A percentile compares a stretch with the other conserved stretches of the same genome.
phyloP scores from a whole-genome alignment of 139 green algal species.

The Haematococcus sp. region DNA sequence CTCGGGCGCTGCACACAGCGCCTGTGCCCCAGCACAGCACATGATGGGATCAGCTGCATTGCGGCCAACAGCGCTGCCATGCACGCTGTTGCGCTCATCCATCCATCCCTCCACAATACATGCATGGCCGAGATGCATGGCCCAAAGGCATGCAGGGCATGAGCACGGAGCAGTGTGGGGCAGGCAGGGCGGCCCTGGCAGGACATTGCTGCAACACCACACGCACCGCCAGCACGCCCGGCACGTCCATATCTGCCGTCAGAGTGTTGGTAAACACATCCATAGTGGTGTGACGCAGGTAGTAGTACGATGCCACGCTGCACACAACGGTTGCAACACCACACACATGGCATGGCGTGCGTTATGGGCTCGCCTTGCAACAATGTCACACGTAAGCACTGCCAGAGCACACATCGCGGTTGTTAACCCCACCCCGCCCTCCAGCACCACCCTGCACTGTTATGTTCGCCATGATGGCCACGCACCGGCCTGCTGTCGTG shows the following conservation, averaged over 20 bases:
- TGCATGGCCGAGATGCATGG: too few species aligned
- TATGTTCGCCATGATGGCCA: background rate
- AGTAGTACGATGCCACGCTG: slow-evolving; percentile 90
- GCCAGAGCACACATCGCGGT: background rate
- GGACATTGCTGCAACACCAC: too few species aligned
- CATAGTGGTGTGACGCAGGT: slow-evolving; percentile 90
- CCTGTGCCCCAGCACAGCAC: slow-evolving; percentile 10
- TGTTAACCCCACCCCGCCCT: too few species aligned
- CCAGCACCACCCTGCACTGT: background rate
- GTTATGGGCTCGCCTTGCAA: slow-evolving; percentile 55
- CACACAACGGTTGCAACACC: background rate
- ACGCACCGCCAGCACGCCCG: slow-evolving; percentile 50
- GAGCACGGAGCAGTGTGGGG: too few species aligned
- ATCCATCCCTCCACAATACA: too few species aligned
- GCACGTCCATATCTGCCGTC: slow-evolving; percentile 50
- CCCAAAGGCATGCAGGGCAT: too few species aligned
- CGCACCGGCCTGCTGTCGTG: slow-evolving; percentile 9
- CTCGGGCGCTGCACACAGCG: slow-evolving; percentile 79
- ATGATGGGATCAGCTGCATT: too few species aligned
- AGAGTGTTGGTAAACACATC: slow-evolving; percentile 66
- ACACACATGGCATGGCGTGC: slow-evolving; percentile 56
- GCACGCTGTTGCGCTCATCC: background rate
- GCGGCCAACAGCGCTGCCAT: background rate
- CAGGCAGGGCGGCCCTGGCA: too few species aligned
- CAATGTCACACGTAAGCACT: background rate